Evolutionary conservation across 805 yeast genomes (phyloP), one percentile per base, ranked within the genome.

Genomic region (Ogataea pini): DNA sequence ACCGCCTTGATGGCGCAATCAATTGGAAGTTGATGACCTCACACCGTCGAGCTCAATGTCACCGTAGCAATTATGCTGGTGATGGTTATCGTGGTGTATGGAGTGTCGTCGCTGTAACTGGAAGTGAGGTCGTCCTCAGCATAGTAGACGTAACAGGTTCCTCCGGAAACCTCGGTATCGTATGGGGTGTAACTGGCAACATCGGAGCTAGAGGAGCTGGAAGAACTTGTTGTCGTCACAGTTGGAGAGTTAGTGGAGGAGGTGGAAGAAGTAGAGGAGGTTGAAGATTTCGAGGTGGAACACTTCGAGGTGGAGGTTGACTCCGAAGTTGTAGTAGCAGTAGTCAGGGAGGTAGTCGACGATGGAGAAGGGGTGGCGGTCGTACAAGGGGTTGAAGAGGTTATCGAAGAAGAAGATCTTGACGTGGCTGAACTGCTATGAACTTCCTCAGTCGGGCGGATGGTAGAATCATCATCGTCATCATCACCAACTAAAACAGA

Each of bases 101-200:
- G 67, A 13, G 48, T 48, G 17, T 49, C 59, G 39, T 65, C 69
- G 16, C 50, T 34, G 49, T 60, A 65, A 18, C 54, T 44, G 4
- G 58, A 54, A 14, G 60, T 58, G 18, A 43, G 46, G 22, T 55
- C 60, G 32, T 59, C 70, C 44, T 67, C 70, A 4, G 69, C 73
- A 47, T 69, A 69, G 60, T 62, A 64, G 13, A 69, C 64, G 47
- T 56, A 64, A 51, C 72, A 69, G 1, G 67, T 65, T 8, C 72
- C 72, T 34, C 49, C 58, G 2, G 49, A 46, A 7, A 60, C 55
- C 33, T 58, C 64, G 1, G 72, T 69, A 22, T 61, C 56, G 51
- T 65, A 69, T 7, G 72, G 58, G 13, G 67, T 58, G 50, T 55
- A 62, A 24, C 42, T 40, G 39, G 49, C 32, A 52, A 43, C 36